A percentile compares a stretch with the other conserved stretches of the same genome.
Conservation (phyloP, 2,329 filamentous ascomycete species). For the Metarhizium album region DNA sequence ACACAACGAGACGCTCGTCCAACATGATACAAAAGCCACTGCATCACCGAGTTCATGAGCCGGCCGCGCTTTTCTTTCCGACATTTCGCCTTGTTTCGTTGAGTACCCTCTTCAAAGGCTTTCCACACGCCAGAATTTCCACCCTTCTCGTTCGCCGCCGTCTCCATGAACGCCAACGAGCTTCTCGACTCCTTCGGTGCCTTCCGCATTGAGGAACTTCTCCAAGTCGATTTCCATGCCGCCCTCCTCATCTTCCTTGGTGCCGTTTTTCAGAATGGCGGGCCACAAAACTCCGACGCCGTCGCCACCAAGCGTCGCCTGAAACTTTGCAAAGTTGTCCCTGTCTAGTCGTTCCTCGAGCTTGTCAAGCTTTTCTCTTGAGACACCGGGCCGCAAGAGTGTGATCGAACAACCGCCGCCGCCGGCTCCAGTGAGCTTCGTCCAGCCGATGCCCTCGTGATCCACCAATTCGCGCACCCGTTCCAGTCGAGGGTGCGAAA, state of each 20-base stretch:
- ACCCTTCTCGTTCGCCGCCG: conserved; percentile 61
- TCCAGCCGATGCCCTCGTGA: conserved; percentile 84
- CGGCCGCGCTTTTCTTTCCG: neutral
- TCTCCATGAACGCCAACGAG: conserved; percentile 70
- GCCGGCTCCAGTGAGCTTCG: conserved; percentile 90
- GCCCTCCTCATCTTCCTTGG: conserved; percentile 64
- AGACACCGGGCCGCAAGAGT: conserved; percentile 59
- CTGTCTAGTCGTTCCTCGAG: conserved; percentile 55
- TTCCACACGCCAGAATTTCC: conserved; percentile 76
- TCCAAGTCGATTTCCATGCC: conserved; percentile 91
- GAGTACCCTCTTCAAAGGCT: conserved; percentile 18
- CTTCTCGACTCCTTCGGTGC: conserved; percentile 73
- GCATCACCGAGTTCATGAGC: neutral
- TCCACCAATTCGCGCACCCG: conserved; percentile 86
- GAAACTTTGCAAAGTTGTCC: conserved; percentile 74
- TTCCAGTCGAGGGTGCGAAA: conserved; percentile 89
- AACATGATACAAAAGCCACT: neutral
- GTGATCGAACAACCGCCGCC: conserved; percentile 95
- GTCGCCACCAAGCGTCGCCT: conserved; percentile 83
- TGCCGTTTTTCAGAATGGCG: conserved; percentile 76
- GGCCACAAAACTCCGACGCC: conserved; percentile 93
- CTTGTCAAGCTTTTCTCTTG: conserved; percentile 43
- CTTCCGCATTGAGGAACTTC: conserved; percentile 68
- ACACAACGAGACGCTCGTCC: neutral
- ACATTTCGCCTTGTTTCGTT: neutral